Evolutionary conservation across 148 eudicot genomes (phyloP).

Genomic region (Fagopyrum homotropicum): DNA sequence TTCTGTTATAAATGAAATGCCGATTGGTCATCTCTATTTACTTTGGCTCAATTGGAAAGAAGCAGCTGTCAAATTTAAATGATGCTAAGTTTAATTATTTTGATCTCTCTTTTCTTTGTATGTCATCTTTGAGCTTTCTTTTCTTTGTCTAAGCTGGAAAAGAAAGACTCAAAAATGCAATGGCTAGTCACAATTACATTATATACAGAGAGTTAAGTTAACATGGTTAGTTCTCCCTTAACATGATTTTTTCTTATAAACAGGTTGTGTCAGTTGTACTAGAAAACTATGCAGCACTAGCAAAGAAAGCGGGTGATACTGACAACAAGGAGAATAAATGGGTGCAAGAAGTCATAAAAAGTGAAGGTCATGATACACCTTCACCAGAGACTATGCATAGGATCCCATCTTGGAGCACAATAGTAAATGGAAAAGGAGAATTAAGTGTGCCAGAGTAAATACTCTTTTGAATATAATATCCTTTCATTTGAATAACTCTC

Average conservation of each 20-base stretch:
- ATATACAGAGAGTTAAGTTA: not conserved
- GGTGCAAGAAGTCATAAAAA: constrained; percentile 21
- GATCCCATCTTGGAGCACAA: constrained; percentile 68
- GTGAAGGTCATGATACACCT: not conserved
- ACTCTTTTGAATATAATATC: not conserved
- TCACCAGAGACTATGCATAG: constrained; percentile 32
- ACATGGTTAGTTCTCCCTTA: not conserved
- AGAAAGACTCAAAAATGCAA: not conserved
- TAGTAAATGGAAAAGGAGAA: constrained; percentile 76
- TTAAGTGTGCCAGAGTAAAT: constrained; percentile 54
- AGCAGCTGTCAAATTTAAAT: not conserved
- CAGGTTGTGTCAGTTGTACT: constrained; percentile 81
- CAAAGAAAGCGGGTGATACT: constrained; percentile 28
- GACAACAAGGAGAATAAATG: constrained; percentile 10
- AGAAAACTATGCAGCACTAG: constrained; percentile 59
- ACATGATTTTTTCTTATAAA: constrained; percentile 1
- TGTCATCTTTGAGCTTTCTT: not conserved
- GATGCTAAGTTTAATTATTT: not conserved
- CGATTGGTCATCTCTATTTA: not conserved
- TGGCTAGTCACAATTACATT: not conserved
- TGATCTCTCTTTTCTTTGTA: not conserved
- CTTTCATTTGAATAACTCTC: not conserved
- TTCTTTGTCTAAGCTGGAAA: not conserved
- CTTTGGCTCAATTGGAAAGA: not conserved
- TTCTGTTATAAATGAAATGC: not conserved